Evolutionary conservation across 768 basidiomycete species (phyloP), one percentile per base, ranked within the genome.

Genomic region (Hericium rajendrae): DNA sequence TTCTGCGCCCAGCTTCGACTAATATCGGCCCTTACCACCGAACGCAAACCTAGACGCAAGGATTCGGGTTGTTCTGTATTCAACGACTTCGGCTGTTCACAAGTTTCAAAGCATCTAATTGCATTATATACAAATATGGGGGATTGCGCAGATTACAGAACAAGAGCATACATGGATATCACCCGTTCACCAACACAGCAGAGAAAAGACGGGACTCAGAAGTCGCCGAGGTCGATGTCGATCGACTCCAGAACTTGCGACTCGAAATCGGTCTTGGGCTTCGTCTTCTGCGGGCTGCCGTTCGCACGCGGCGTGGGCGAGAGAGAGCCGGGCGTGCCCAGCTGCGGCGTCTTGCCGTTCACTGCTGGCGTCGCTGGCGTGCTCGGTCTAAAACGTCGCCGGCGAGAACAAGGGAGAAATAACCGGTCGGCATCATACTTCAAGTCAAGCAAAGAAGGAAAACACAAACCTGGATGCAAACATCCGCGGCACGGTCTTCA

Each of bases 201-300:
- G 9, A 32, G 32, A 32, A 32, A 8, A 32, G 9, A 10, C 32
- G 9, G 2, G 6, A 32, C 32, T 56, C 55, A 90, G 69, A 90
- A 90, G 70, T 90, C 88, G 53, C 88, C 88, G 48, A 90, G 73
- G 68, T 90, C 87, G 58, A 90, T 77, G 61, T 90, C 87, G 62
- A 90, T 77, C 28, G 77, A 77, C 51, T 85, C 82, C 61, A 86
- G 78, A 40, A 88, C 68, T 18, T 77, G 73, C 5, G 78, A 73
- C 65, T 84, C 82, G 54, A 85, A 74, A 38, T 76, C 74, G 18
- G 73, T 72, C 64, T 78, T 77, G 57, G 69, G 67, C 38, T 71
- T 64, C 2, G 64, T 38, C 24, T 64, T 52, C 39, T 67, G 66
- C 52, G 72, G 66, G 55, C 63, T 63, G 37, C 64, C 54, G n/a